These are phyloP conservation scores for Ustilago bromivora DNA, from an alignment of 1,284 basidiomycete genomes.

Conservation along the genomic window DNA sequence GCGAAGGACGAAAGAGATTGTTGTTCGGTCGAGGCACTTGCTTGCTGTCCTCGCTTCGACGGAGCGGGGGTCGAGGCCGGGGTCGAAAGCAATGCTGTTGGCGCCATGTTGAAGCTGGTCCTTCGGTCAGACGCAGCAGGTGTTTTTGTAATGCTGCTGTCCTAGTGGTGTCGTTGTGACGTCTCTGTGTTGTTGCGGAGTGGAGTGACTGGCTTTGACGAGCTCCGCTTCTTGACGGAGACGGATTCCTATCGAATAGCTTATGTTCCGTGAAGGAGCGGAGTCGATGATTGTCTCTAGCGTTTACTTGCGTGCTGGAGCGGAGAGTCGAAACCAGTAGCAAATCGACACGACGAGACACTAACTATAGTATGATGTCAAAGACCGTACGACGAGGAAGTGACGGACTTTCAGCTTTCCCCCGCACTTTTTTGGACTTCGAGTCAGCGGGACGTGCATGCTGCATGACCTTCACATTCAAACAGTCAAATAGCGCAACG, in stretches of 20 bases:
- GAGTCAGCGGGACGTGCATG: slow-evolving; percentile 13
- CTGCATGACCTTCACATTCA: not conserved
- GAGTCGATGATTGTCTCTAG: no score
- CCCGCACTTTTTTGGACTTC: slow-evolving; percentile 10
- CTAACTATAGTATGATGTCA: not conserved
- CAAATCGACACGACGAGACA: no score
- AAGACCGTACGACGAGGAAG: not conserved
- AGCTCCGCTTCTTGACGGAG: not conserved
- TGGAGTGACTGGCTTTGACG: no score
- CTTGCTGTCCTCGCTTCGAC: not conserved
- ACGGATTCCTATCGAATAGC: no score
- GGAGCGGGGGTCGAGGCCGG: not conserved
- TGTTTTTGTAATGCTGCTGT: not conserved
- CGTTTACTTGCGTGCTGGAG: no score
- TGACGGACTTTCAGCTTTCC: slow-evolving; percentile 4
- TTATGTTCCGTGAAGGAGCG: no score
- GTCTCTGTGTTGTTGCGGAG: no score
- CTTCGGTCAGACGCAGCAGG: not conserved
- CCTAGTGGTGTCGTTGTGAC: no score
- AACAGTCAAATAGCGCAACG: slow-evolving; percentile 24
- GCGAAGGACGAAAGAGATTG: slow-evolving; percentile 35
- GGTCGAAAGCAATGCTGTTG: slow-evolving; percentile 13
- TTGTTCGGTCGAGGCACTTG: slow-evolving; percentile 5
- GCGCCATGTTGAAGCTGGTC: slow-evolving; percentile 18
- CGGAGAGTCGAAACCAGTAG: no score